These are phyloP conservation scores for Prillingera fragicola DNA, from an alignment of 1,284 basidiomycete genomes.

Conservation along the genomic window DNA sequence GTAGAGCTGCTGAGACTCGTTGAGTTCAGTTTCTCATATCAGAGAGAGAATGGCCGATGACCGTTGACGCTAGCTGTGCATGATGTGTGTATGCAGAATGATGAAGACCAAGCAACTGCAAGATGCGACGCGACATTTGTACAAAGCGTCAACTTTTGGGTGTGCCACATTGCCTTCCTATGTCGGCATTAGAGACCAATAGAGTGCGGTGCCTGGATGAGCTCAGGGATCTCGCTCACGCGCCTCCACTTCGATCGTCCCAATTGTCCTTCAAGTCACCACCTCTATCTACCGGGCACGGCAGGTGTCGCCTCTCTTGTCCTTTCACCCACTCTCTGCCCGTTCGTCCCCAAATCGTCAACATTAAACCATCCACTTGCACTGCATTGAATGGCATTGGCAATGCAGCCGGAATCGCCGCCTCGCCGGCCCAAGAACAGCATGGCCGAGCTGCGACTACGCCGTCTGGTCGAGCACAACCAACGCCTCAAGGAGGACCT, in stretches of 20 bases:
- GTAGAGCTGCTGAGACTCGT: too few relatives aligned
- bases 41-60: too few relatives aligned
- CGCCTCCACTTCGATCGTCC: neutral
- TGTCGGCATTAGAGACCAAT: too few relatives aligned
- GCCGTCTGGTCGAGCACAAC: conserved; percentile 88
- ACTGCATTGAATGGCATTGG: neutral
- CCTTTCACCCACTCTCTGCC: neutral
- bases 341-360: neutral
- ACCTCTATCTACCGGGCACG: neutral
- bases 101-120: too few relatives aligned
- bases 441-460: conserved; percentile 94
- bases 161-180: too few relatives aligned
- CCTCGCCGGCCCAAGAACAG: conserved; percentile 44
- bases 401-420: neutral
- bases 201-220: neutral
- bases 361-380: neutral
- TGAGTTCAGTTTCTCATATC: too few relatives aligned
- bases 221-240: neutral
- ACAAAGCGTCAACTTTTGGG: neutral
- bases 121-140: neutral
- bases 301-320: neutral
- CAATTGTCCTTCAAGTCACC: neutral
- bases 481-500: conserved; percentile 84
- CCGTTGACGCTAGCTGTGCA: too few relatives aligned
- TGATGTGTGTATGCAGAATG: too few relatives aligned